A percentile compares a stretch with the other conserved stretches of the same genome.
Conservation (phyloP, 208 protist genomes). For the Leishmania braziliensis region DNA sequence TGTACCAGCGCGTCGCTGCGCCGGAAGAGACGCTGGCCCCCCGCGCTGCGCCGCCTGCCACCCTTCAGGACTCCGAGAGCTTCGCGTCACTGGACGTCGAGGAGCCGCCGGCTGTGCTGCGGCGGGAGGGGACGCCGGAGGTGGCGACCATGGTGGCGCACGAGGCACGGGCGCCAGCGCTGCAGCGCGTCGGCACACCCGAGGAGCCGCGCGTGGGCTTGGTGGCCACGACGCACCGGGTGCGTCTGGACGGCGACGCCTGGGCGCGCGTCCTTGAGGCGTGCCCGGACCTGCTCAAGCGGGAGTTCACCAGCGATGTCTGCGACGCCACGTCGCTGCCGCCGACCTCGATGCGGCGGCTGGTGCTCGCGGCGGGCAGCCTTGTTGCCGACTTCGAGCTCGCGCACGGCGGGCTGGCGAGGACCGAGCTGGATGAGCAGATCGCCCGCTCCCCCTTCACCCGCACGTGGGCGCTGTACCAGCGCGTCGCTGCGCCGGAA, state of each 20-base stretch:
- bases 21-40: not conserved
- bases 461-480: not conserved
- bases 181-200: too few relatives aligned
- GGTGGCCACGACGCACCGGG: not conserved
- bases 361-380: not conserved
- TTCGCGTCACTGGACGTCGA: conserved; percentile 2
- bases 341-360: conserved; percentile 1
- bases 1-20: conserved; percentile 12
- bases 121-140: not conserved
- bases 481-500: not conserved
- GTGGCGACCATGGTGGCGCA: too few relatives aligned
- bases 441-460: not conserved
- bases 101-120: not conserved
- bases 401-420: too few relatives aligned
- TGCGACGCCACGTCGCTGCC: not conserved
- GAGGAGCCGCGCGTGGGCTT: too few relatives aligned
- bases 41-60: not conserved
- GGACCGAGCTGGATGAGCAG: too few relatives aligned
- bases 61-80: conserved; percentile 3
- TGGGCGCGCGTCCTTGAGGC: too few relatives aligned
- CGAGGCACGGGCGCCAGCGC: too few relatives aligned
- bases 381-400: too few relatives aligned
- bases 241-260: too few relatives aligned
- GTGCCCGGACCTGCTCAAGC: not conserved
- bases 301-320: not conserved